Evolutionary conservation across 371 early-diverging fungal species (phyloP), one percentile per base, ranked within the genome.

Genomic region (Polyrhizophydium stewartii): DNA sequence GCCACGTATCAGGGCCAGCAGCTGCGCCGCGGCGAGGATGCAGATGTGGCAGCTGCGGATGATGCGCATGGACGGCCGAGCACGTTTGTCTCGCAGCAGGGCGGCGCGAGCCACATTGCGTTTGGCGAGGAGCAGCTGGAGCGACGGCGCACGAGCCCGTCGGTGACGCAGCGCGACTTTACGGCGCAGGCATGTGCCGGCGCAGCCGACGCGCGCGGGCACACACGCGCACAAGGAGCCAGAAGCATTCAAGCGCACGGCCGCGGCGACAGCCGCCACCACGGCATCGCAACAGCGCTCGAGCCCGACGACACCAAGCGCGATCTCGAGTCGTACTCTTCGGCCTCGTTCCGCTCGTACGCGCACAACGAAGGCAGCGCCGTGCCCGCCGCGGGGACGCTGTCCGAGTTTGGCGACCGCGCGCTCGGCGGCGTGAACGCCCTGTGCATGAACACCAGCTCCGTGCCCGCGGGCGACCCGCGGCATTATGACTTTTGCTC

Each of bases 391-490:
- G 27, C 13, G 7, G 60, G 31, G 28, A 9, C 24, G 17, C 19
- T 19, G 10, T 1, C 24, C 41, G 33, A 50, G 7, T 30, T 13
- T 33, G 37, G 31, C 25, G 2, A 9, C n/a, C 13, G 24, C 27
- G 28, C 25, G 27, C 17, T 19, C 31, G 53, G 43, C 1, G 9
- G 25, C 33, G 28, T 25, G 6, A 31, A 21, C 31, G 31, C 30
- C 21, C 43, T 47, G 41, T 37, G 24, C 47, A 58, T 41, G 58
- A 60, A 59, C 35, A 19, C 21, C 0, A 71, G 71, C 10, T 67
- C 69, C 7, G 65, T 76, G 25, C 71, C 73, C 5, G 62, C 60
- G 2, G 77, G 77, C 16, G 77, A 73, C 45, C 41, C 67, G 19
- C 21, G 47, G 9, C 27, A 51, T 21, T 69, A 60, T 63, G 59